Evolutionary conservation across 2,329 filamentous ascomycete genomes (phyloP), one percentile per base, ranked within the genome.

Genomic region (Cladosporium sphaerospermum): DNA sequence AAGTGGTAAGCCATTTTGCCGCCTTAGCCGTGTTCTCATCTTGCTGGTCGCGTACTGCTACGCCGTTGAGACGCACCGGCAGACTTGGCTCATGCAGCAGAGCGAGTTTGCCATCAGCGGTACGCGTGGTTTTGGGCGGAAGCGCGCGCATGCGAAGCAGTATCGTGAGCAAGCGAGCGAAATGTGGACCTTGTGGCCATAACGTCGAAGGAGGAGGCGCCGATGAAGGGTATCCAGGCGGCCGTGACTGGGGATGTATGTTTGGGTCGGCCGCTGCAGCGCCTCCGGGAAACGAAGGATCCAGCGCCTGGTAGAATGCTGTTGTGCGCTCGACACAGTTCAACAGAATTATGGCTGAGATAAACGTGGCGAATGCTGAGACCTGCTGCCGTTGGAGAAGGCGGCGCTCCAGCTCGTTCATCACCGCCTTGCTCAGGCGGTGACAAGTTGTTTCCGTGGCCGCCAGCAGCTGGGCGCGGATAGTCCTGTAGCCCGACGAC

Each of bases 391-490:
- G 77, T 59, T 81, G 78, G 7, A 83, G 71, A 4, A 83, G 67
- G n/a, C 80, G 75, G 14, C 78, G 75, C 61, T 84, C 81, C 1
- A 83, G 71, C 54, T 82, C 79, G 56, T 80, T 80, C 73, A 83
- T 77, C 33, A 82, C 74, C 9, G 69, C 69, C 51, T 78, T 80
- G 58, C 75, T 75, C 5, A 82, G 68, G 49, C 71, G 70, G 11
- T 73, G 71, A 34, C 78, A 78, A 28, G 77, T 75, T 58, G 78
- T 78, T 60, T 83, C 80, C 14, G 75, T 72, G 1, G 75, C 78
- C 4, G 78, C 76, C 45, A 78, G 74, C 43, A 83, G 67, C 62
- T 83, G 80, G 48, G 73, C 70, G 57, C 69, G 74, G 55, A 83
- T 75, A 3, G 81, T 67, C 1, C 67, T 64, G 56, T 78, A 76